These are phyloP conservation scores for Microsporum ferrugineum DNA, from an alignment of 2,329 filamentous ascomycete species.

Conservation along the genomic window DNA sequence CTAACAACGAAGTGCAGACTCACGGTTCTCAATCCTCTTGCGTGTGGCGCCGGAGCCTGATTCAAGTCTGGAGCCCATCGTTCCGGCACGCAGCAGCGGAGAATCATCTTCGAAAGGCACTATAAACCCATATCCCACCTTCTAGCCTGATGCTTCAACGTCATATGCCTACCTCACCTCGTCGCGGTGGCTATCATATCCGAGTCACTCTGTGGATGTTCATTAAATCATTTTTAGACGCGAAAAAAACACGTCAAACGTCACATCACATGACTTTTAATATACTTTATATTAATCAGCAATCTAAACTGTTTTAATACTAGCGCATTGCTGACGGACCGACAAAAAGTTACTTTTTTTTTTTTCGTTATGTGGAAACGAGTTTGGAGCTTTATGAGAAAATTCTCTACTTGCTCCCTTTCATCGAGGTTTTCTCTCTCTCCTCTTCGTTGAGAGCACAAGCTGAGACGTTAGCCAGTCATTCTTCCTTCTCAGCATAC, in stretches of 20 bases:
- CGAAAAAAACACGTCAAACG: background rate
- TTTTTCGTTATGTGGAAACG: background rate
- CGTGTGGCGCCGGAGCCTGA: constrained; percentile 48
- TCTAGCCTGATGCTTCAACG: background rate
- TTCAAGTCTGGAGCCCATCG: constrained; percentile 53
- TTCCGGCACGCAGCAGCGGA: constrained; percentile 11
- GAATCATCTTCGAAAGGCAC: constrained; percentile 3
- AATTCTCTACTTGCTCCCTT: constrained; percentile 3
- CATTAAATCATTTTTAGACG: background rate
- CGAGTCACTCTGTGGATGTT: background rate
- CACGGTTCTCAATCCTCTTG: constrained; percentile 52
- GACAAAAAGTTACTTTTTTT: background rate
- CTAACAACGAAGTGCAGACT: constrained; percentile 9
- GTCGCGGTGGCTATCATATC: background rate
- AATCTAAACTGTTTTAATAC: background rate
- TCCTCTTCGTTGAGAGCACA: background rate
- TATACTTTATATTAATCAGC: background rate
- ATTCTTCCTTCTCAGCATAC: background rate
- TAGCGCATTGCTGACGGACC: background rate
- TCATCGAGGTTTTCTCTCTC: background rate
- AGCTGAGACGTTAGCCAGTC: background rate
- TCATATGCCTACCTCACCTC: background rate
- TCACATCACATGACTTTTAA: background rate
- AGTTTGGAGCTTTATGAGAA: background rate
- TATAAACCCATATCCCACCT: background rate